A percentile compares a stretch with the other conserved stretches of the same genome.
phyloP scores from a whole-genome alignment of 768 basidiomycete genomes.

The Naganishia vaughanmartiniae region DNA sequence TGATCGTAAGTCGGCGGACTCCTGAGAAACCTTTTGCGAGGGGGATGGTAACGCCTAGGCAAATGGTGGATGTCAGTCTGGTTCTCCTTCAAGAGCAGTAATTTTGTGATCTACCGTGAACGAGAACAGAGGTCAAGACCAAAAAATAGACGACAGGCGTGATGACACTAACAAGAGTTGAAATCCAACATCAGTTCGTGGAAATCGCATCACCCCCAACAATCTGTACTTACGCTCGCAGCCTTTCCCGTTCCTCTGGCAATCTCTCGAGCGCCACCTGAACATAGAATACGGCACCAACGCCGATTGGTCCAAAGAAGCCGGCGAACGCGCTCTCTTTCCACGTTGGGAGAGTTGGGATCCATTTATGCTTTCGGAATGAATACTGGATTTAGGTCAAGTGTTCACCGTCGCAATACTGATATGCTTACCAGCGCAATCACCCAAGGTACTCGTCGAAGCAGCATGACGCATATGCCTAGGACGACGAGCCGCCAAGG shows the following conservation, averaged over 20 bases:
- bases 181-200: not conserved
- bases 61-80: too few species aligned
- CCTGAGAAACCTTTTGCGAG: slow-evolving; percentile 47
- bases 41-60: slow-evolving; percentile 51
- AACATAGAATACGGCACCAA: slow-evolving; percentile 49
- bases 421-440: slow-evolving; percentile 40
- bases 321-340: slow-evolving; percentile 52
- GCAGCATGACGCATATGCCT: slow-evolving; percentile 51
- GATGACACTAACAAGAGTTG: slow-evolving; percentile 33
- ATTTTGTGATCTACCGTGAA: slow-evolving; percentile 43
- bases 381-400: not conserved
- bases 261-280: slow-evolving; percentile 50
- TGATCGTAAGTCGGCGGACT: slow-evolving; percentile 37
- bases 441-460: slow-evolving; percentile 54
- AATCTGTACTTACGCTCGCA: slow-evolving; percentile 34
- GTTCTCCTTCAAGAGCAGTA: not conserved
- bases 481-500: slow-evolving; percentile 53
- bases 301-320: slow-evolving; percentile 52
- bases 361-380: slow-evolving; percentile 35
- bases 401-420: not conserved
- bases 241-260: slow-evolving; percentile 46
- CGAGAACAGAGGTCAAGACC: slow-evolving; percentile 51
- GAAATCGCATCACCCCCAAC: slow-evolving; percentile 24
- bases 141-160: slow-evolving; percentile 53
- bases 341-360: slow-evolving; percentile 46